phyloP scores from a whole-genome alignment of 495 filamentous ascomycete species.

The Glonium stellatum region DNA sequence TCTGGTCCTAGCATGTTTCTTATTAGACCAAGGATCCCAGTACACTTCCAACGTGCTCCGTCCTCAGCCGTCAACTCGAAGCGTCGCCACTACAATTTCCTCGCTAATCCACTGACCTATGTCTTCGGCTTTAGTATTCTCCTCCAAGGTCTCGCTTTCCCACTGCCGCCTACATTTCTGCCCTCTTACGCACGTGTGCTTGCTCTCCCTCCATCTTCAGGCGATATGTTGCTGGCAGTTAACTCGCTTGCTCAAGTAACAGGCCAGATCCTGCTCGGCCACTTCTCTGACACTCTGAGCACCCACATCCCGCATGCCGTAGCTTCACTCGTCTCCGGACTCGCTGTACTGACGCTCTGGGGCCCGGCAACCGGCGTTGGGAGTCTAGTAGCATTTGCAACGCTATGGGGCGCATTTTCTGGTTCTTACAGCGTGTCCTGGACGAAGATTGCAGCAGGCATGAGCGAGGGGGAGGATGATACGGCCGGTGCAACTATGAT shows the following conservation, averaged over 20 bases:
- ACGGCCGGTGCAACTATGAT: background rate
- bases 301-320: slow-evolving; percentile 16
- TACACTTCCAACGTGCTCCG: background rate
- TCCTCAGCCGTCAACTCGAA: background rate
- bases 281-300: slow-evolving; percentile 21
- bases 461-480: slow-evolving; percentile 2
- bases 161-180: slow-evolving; percentile 27
- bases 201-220: slow-evolving; percentile 7
- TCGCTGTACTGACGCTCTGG: slow-evolving; percentile 22
- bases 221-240: slow-evolving; percentile 20
- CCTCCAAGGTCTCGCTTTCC: slow-evolving; percentile 27
- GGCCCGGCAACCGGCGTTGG: slow-evolving; percentile 17
- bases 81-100: slow-evolving; percentile 4
- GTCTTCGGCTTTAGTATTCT: slow-evolving; percentile 17
- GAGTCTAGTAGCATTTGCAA: slow-evolving; percentile 14
- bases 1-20: slow-evolving; percentile 34
- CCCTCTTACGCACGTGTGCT: slow-evolving; percentile 23
- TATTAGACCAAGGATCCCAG: slow-evolving; percentile 30
- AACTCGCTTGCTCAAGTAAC: slow-evolving; percentile 20
- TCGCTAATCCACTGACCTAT: slow-evolving; percentile 5
- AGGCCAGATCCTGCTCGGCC: slow-evolving; percentile 25
- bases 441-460: slow-evolving; percentile 8
- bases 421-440: slow-evolving; percentile 25
- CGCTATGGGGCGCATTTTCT: slow-evolving; percentile 19
- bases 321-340: slow-evolving; percentile 11